Percentiles rank a stretch among this genome's conserved stretches.
phyloP scores from a whole-genome alignment of 2,329 filamentous ascomycete genomes.

The Parafenestella ontariensis region DNA sequence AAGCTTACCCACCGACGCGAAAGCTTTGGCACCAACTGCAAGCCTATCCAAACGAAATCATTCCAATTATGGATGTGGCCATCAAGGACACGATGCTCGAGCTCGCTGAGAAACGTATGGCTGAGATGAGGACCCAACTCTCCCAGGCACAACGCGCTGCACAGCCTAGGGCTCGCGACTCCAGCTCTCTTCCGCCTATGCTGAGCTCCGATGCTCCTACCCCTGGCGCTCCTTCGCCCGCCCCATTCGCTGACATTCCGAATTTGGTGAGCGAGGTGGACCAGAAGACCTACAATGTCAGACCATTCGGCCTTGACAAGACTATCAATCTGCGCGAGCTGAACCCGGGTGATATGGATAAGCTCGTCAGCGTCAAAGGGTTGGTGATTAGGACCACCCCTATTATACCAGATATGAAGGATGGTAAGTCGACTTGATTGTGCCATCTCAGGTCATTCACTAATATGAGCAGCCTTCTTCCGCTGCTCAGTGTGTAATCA shows the following conservation, averaged over 20 bases:
- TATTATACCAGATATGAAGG: constrained; percentile 98
- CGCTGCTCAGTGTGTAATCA: constrained; percentile 93
- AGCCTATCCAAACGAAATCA: constrained; percentile 93
- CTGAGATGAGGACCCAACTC: constrained; percentile 65
- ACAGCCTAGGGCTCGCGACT: constrained; percentile 52
- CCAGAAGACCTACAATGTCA: constrained; percentile 79
- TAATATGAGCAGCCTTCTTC: constrained; percentile 76
- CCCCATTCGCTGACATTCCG: constrained; percentile 60
- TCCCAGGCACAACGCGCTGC: constrained; percentile 64
- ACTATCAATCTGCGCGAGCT: constrained; percentile 92
- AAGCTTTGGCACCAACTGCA: constrained; percentile 97
- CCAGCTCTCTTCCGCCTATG: constrained; percentile 77
- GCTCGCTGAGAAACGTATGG: constrained; percentile 80
- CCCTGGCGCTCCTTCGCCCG: constrained; percentile 42
- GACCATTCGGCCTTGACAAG: constrained; percentile 86
- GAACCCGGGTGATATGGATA: constrained; percentile 96
- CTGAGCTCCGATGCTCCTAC: constrained; percentile 78
- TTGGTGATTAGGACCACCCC: constrained; percentile 95
- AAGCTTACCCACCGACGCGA: constrained; percentile 87
- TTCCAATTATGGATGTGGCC: constrained; percentile 94
- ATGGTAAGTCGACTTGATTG: constrained; percentile 55
- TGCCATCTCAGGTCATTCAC: not conserved
- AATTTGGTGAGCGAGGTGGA: constrained; percentile 80
- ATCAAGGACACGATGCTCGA: constrained; percentile 94
- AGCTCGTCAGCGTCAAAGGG: constrained; percentile 92